Evolutionary conservation across 768 basidiomycete species (phyloP).

Genomic region (Scleroderma citrinum): DNA sequence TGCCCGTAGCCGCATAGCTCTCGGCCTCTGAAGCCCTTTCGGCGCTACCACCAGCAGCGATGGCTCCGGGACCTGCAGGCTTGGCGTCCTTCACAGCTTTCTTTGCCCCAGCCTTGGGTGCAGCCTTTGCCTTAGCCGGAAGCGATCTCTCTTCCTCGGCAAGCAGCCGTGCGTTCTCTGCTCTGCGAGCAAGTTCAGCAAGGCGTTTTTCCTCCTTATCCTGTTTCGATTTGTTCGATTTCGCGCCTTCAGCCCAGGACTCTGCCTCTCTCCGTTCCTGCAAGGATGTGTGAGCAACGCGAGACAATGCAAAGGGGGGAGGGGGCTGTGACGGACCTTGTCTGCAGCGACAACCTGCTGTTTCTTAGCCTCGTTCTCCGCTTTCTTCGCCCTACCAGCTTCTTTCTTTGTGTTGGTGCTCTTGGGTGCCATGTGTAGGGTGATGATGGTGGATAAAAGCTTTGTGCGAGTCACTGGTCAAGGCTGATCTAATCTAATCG

Average conservation of each 20-base stretch:
- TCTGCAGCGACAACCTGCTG: constrained; percentile 53
- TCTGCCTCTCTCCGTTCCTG: constrained; percentile 71
- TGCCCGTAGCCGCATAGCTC: constrained; percentile 76
- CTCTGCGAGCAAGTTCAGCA: constrained; percentile 79
- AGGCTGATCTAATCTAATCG: constrained; percentile 16
- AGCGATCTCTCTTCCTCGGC: constrained; percentile 79
- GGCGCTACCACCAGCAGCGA: constrained; percentile 64
- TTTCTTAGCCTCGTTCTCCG: constrained; percentile 85
- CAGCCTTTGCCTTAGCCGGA: constrained; percentile 53
- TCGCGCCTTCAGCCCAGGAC: constrained; percentile 63
- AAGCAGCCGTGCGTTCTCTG: constrained; percentile 76
- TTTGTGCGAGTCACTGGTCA: constrained; percentile 2
- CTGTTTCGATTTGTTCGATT: constrained; percentile 59
- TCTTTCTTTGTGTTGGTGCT: constrained; percentile 92
- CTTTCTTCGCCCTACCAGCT: constrained; percentile 83
- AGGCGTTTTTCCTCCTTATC: constrained; percentile 78
- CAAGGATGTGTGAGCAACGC: background rate
- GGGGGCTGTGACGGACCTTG: constrained; percentile 36
- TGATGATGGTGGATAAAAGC: background rate
- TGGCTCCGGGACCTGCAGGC: constrained; percentile 80
- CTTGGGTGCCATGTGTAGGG: constrained; percentile 68
- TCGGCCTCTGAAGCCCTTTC: constrained; percentile 41
- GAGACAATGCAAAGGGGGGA: background rate
- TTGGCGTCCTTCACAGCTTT: constrained; percentile 44
- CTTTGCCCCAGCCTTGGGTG: constrained; percentile 60